These are phyloP conservation scores for Carallia brachiata DNA, from an alignment of 345 rosid genomes.

Conservation along the genomic window DNA sequence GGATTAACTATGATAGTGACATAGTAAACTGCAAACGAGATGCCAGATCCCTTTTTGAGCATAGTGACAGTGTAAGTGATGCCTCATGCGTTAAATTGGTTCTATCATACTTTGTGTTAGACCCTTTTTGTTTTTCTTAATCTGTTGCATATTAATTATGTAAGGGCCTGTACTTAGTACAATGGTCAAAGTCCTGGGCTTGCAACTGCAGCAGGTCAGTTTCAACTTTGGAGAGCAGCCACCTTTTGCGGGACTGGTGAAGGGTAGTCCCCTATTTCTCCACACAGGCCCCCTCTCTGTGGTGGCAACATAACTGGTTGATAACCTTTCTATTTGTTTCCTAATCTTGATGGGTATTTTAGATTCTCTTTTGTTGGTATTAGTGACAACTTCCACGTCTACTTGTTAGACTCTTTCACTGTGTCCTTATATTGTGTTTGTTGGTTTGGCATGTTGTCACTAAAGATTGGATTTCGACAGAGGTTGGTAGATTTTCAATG, in stretches of 20 bases:
- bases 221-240: too few relatives aligned
- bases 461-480: not conserved
- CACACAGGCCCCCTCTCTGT: too few relatives aligned
- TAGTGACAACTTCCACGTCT: too few relatives aligned
- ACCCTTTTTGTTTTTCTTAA: not conserved
- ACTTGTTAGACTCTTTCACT: too few relatives aligned
- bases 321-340: too few relatives aligned
- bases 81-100: not conserved
- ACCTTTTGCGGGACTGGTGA: too few relatives aligned
- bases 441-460: not conserved
- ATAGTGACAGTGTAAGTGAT: constrained; percentile 57
- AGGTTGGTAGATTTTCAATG: not conserved
- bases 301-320: too few relatives aligned
- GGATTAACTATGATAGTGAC: constrained; percentile 26
- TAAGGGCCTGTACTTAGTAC: not conserved
- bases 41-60: constrained; percentile 29
- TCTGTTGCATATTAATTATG: not conserved
- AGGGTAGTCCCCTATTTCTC: too few relatives aligned
- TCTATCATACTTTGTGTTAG: not conserved
- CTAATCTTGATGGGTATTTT: too few relatives aligned
- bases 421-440: not conserved
- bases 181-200: not conserved
- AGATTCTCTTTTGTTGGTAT: too few relatives aligned
- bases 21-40: constrained; percentile 28
- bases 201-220: too few relatives aligned